Percentiles rank a stretch among this genome's conserved stretches.
Conservation (phyloP, 495 filamentous ascomycete genomes). For the Tetracladium setigerum region DNA sequence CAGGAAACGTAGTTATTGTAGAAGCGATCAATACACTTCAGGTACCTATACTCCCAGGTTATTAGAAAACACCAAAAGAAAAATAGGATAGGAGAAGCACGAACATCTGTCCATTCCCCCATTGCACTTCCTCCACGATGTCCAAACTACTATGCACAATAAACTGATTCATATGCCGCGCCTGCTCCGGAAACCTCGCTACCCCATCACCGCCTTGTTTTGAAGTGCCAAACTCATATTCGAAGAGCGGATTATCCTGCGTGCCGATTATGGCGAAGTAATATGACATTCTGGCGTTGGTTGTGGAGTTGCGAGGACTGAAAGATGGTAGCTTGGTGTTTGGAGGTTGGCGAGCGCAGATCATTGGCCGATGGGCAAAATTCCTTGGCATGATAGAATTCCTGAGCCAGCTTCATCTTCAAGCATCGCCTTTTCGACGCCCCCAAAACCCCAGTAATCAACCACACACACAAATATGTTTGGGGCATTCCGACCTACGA, state of each 20-base stretch:
- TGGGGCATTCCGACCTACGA: conserved; percentile 73
- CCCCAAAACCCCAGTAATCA: background rate
- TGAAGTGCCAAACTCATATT: conserved; percentile 90
- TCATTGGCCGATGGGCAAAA: conserved; percentile 11
- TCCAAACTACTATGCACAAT: conserved; percentile 88
- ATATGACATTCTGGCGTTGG: conserved; percentile 64
- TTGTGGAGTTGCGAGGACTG: background rate
- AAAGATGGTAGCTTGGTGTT: background rate
- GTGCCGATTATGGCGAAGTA: conserved; percentile 95
- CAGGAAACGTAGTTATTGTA: conserved; percentile 84
- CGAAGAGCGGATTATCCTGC: conserved; percentile 89
- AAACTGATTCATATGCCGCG: conserved; percentile 93
- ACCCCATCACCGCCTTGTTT: conserved; percentile 91
- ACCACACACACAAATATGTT: conserved; percentile 46
- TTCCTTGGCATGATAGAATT: too few relatives aligned
- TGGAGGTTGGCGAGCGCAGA: background rate
- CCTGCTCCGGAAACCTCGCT: conserved; percentile 75
- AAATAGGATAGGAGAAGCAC: conserved; percentile 7
- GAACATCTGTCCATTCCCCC: conserved; percentile 74
- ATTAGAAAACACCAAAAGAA: conserved; percentile 10
- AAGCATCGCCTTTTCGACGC: conserved; percentile 1
- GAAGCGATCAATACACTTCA: conserved; percentile 91
- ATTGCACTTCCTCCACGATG: conserved; percentile 92
- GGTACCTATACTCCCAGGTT: conserved; percentile 53
- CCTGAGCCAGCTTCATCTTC: background rate